Conservation (phyloP, 306 rosid species). For the Cicer chorassanicum region DNA sequence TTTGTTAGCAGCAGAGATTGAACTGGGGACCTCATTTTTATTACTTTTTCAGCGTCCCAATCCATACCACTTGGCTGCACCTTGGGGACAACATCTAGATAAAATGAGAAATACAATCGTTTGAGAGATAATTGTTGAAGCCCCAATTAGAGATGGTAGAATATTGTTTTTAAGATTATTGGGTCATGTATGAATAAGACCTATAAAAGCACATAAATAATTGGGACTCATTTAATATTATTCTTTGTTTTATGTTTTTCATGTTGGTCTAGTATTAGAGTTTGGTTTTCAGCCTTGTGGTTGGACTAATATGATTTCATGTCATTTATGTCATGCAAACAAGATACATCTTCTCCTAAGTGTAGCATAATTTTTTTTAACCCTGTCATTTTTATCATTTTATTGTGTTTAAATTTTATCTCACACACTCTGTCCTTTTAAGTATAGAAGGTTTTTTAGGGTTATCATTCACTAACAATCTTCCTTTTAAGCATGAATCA, state of each 20-base stretch:
- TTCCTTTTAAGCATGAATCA: slow-evolving; percentile 11
- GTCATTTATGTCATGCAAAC: not conserved
- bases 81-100: not conserved
- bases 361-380: not conserved
- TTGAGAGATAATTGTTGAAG: not conserved
- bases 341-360: not conserved
- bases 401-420: not conserved
- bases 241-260: slow-evolving; percentile 1
- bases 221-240: not conserved
- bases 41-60: no score
- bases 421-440: not conserved
- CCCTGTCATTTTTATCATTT: not conserved
- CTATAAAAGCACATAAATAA: not conserved
- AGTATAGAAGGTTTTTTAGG: not conserved
- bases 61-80: no score
- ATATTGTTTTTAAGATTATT: not conserved
- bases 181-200: not conserved
- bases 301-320: not conserved
- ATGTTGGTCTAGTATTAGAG: not conserved
- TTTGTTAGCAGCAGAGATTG: no score
- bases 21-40: no score
- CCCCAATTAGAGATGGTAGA: not conserved
- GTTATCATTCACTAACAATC: slow-evolving; percentile 19
- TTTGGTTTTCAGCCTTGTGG: slow-evolving; percentile 7
- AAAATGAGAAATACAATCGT: not conserved